Conservation (phyloP, 768 basidiomycete genomes). For the Podaxis rugospora region DNA sequence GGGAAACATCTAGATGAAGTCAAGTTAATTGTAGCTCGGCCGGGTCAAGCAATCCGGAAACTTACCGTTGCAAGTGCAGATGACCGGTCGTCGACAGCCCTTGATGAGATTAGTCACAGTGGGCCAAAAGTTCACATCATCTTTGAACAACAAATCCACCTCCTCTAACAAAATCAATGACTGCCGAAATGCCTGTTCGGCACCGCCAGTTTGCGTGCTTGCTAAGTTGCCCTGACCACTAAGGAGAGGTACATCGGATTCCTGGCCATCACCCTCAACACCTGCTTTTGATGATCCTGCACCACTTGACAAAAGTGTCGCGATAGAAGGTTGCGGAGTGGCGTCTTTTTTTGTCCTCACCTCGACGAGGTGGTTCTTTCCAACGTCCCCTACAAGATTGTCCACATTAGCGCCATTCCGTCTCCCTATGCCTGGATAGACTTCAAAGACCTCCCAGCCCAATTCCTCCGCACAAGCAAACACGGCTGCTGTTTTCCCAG, state of each 20-base stretch:
- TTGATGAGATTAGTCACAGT: conserved; percentile 77
- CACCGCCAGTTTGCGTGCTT: conserved; percentile 14
- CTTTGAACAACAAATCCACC: conserved; percentile 88
- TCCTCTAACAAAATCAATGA: conserved; percentile 92
- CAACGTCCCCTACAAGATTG: conserved; percentile 84
- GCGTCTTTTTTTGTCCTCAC: conserved; percentile 30
- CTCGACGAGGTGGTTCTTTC: conserved; percentile 90
- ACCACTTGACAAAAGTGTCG: neutral
- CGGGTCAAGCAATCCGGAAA: conserved; percentile 11
- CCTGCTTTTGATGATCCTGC: neutral
- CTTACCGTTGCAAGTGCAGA: conserved; percentile 94
- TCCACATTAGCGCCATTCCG: conserved; percentile 77
- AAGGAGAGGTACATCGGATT: neutral
- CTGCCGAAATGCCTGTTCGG: conserved; percentile 49
- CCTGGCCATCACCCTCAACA: neutral
- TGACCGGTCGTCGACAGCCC: conserved; percentile 80
- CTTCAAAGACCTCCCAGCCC: conserved; percentile 95
- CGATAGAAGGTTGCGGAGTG: conserved; percentile 7
- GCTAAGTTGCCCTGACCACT: neutral
- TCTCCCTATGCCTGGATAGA: conserved; percentile 92
- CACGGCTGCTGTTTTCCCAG: conserved; percentile 88
- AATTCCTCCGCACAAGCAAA: conserved; percentile 94
- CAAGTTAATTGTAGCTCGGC: conserved; percentile 10
- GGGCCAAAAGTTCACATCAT: conserved; percentile 85
- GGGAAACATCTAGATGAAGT: conserved; percentile 51